These are phyloP conservation scores for Dentipellis sp. DNA, from an alignment of 768 basidiomycete genomes.

Conservation along the genomic window DNA sequence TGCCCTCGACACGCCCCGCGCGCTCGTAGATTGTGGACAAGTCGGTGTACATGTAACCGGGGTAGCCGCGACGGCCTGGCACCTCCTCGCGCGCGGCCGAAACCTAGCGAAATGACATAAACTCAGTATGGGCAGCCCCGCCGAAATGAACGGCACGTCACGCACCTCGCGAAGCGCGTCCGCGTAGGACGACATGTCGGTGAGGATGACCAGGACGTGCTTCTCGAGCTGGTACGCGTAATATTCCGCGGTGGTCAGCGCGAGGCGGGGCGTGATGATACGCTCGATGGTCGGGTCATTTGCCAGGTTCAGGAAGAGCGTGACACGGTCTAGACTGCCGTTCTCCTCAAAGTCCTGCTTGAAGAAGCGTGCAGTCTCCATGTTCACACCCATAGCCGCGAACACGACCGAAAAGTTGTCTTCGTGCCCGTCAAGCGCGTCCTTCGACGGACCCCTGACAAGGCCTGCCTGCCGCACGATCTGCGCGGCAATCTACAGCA, in stretches of 20 bases:
- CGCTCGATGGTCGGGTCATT: constrained; percentile 99
- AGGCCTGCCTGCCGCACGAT: constrained; percentile 99
- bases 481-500: constrained; percentile 88
- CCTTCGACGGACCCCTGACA: constrained; percentile 94
- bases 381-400: constrained; percentile 99
- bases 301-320: constrained; percentile 96
- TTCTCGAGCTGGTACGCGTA: constrained; percentile 99
- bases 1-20: constrained; percentile 93
- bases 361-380: constrained; percentile 99
- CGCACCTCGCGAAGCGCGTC: constrained; percentile 87
- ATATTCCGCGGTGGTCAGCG: constrained; percentile 97
- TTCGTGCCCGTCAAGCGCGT: constrained; percentile 97
- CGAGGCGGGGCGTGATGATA: constrained; percentile 97
- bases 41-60: constrained; percentile 98
- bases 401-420: constrained; percentile 99
- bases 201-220: constrained; percentile 97
- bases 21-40: constrained; percentile 99
- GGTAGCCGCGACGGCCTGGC: constrained; percentile 98
- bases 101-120: constrained; percentile 40
- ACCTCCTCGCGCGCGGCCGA: constrained; percentile 99
- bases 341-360: constrained; percentile 99
- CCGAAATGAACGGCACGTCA: constrained; percentile 22
- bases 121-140: neutral
- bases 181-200: constrained; percentile 98
- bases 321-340: constrained; percentile 93